Evolutionary conservation across 2,329 filamentous ascomycete genomes (phyloP), one percentile per base, ranked within the genome.

Genomic region (Scortechinia acanthostroma): DNA sequence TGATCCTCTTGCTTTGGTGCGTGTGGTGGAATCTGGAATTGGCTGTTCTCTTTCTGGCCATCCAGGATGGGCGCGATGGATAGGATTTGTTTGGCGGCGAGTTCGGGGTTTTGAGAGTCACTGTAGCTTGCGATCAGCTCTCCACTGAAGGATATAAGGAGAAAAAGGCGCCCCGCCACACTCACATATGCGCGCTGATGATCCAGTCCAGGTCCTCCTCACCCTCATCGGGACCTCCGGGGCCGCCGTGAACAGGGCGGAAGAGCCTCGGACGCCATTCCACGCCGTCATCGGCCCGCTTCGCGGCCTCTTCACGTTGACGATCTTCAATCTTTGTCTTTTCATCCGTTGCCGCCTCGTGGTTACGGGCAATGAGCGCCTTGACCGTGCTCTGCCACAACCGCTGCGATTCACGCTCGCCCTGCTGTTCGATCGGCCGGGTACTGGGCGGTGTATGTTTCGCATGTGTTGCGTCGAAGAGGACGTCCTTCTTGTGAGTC

Each of bases 271-370:
- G 91, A 23, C 82, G 79, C 93, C 93, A 98, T 51, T 95, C 88
- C 4, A 90, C 70, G 13, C 85, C 85, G 10, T 91, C 82, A 42
- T 90, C 84, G 22, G 77, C 77, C 55, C 93, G 77, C 56, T 80
- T 80, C 16, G 90, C 85, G 2, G 93, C 90, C 58, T 96, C 91
- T 50, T 91, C 84, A 56, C 93, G 78, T 64, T 98, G 93, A 57
- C 78, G 82, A 55, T 97, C 91, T 61, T 98, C 93, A 48, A 98
- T 88, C 60, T 86, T 87, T n/a, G 88, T 91, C 70, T 98, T 98
- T 58, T 96, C 91, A 50, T 93, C 87, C 1, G 93, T 98, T 3
- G 93, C 93, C 5, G 85, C 66, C 53, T 88, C 86, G 56, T 98
- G 93, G 55, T 98, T 91, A 47, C 83, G 80, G 43, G 86, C 82